A percentile compares a stretch with the other conserved stretches of the same genome.
phyloP scores from a whole-genome alignment of 441 rosid species.

The Euphorbia schlechtendalii region DNA sequence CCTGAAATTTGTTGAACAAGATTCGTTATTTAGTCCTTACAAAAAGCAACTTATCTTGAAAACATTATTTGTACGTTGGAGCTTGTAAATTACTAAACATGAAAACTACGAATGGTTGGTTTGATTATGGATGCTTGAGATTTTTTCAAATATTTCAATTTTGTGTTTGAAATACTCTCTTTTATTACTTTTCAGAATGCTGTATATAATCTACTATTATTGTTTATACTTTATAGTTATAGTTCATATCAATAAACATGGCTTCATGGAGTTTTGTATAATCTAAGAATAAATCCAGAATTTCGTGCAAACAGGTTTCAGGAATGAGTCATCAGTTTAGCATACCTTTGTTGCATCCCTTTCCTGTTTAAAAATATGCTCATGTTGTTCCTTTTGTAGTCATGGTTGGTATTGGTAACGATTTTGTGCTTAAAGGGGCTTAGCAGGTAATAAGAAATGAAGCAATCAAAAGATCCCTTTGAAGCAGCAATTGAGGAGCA shows the following conservation, averaged over 20 bases:
- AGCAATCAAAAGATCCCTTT: slow-evolving; percentile 80
- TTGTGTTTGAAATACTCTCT: not conserved
- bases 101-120: not conserved
- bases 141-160: not conserved
- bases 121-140: not conserved
- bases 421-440: not conserved
- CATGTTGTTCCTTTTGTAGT: not conserved
- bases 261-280: not conserved
- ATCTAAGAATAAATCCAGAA: no score
- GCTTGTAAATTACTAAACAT: not conserved
- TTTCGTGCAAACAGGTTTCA: not conserved
- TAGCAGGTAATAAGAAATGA: slow-evolving; percentile 32
- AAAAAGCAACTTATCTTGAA: not conserved
- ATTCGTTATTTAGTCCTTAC: not conserved
- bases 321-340: not conserved
- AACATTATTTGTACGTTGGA: not conserved
- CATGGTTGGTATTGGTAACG: not conserved
- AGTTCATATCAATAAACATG: no score
- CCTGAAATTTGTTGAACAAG: no score
- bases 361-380: not conserved
- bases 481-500: slow-evolving; percentile 81
- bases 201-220: not conserved
- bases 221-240: no score
- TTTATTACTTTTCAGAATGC: not conserved
- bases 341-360: not conserved